Percentiles rank a stretch among this genome's conserved stretches.
Evolutionary conservation across 1,284 basidiomycete species (phyloP).

Genomic region (Marasmius tenuissimus): DNA sequence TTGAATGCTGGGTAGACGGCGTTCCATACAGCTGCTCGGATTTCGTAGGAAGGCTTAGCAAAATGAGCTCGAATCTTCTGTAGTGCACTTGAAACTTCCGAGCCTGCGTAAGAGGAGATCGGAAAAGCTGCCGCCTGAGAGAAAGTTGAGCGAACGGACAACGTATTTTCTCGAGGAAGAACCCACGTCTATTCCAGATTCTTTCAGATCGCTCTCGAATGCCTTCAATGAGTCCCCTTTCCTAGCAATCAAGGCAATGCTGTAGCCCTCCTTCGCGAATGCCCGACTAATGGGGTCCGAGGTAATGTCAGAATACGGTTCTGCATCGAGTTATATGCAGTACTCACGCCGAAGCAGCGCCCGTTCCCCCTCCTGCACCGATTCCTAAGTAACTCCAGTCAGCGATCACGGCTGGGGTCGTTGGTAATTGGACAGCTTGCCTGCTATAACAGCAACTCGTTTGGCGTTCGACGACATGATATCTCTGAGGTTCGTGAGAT

Average conservation of each 20-base stretch:
- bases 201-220: constrained; percentile 55
- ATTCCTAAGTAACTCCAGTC: constrained; percentile 37
- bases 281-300: constrained; percentile 43
- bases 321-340: constrained; percentile 4
- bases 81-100: constrained; percentile 56
- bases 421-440: constrained; percentile 11
- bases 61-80: constrained; percentile 52
- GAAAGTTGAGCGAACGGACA: neutral
- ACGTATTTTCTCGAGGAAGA: neutral
- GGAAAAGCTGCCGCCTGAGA: constrained; percentile 62
- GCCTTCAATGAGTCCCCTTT: constrained; percentile 51
- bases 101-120: constrained; percentile 52
- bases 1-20: constrained; percentile 60
- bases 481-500: neutral
- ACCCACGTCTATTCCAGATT: constrained; percentile 56
- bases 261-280: constrained; percentile 67
- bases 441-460: constrained; percentile 26
- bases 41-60: constrained; percentile 42
- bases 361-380: constrained; percentile 59
- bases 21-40: constrained; percentile 72
- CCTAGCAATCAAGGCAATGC: constrained; percentile 67
- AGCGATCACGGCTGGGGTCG: too few relatives aligned
- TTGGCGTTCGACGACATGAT: constrained; percentile 8
- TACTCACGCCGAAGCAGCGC: constrained; percentile 62
- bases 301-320: neutral